These are phyloP conservation scores for Penicillium paradoxum DNA, from an alignment of 495 filamentous ascomycete species.

Conservation along the genomic window DNA sequence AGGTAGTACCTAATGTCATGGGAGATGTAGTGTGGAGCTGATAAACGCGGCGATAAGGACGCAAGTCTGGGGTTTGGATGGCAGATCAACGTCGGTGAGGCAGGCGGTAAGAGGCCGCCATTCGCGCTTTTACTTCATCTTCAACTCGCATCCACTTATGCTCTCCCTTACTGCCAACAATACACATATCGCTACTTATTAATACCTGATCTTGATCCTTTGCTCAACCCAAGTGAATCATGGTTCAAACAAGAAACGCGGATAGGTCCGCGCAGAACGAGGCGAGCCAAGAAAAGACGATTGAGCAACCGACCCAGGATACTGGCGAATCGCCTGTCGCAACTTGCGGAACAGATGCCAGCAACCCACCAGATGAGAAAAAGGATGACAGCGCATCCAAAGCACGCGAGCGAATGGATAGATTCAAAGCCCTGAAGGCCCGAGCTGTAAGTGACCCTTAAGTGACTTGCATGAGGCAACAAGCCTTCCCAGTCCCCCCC, in stretches of 20 bases:
- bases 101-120: constrained; percentile 15
- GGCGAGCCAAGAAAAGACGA: not conserved
- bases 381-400: constrained; percentile 30
- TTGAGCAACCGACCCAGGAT: constrained; percentile 8
- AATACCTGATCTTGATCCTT: no score
- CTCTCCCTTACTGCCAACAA: not conserved
- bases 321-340: constrained; percentile 3
- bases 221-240: not conserved
- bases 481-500: not conserved
- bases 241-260: constrained; percentile 16
- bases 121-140: constrained; percentile 13
- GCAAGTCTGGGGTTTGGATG: constrained; percentile 10
- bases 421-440: constrained; percentile 80
- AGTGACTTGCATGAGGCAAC: not conserved
- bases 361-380: constrained; percentile 7
- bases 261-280: constrained; percentile 11
- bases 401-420: constrained; percentile 32
- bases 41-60: constrained; percentile 22
- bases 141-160: not conserved
- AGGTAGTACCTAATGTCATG: no score
- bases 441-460: constrained; percentile 52
- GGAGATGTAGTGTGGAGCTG: constrained; percentile 17
- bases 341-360: constrained; percentile 8
- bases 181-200: not conserved
- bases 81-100: constrained; percentile 20